Conservation (phyloP, 139 green algal genomes). For the Nannochloris sp. region DNA sequence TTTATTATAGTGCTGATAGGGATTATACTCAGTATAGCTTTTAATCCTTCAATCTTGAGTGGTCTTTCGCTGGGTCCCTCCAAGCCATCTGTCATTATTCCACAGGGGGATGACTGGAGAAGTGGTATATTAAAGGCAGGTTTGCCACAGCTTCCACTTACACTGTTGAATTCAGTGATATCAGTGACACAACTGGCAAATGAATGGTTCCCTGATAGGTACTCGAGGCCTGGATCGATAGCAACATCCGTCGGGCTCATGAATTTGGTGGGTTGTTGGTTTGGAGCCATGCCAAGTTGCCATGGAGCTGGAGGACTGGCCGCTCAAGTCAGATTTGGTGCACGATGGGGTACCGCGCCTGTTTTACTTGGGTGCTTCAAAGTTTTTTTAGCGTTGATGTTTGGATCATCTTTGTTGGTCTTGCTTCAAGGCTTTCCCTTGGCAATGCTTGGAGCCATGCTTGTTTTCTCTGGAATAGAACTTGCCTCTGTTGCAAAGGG, state of each 20-base stretch:
- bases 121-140: slow-evolving; percentile 20
- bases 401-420: slow-evolving; percentile 48
- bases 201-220: slow-evolving; percentile 45
- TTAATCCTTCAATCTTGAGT: slow-evolving; percentile 20
- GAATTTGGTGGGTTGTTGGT: slow-evolving; percentile 63
- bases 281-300: slow-evolving; percentile 69
- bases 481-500: slow-evolving; percentile 32
- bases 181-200: slow-evolving; percentile 55
- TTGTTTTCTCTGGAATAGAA: slow-evolving; percentile 50
- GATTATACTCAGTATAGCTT: slow-evolving; percentile 36
- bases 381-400: slow-evolving; percentile 47
- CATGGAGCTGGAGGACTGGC: slow-evolving; percentile 68
- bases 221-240: slow-evolving; percentile 24
- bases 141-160: slow-evolving; percentile 47
- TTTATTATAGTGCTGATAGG: slow-evolving; percentile 56
- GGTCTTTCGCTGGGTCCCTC: slow-evolving; percentile 39
- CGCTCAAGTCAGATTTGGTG: slow-evolving; percentile 69
- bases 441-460: slow-evolving; percentile 48
- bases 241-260: slow-evolving; percentile 54
- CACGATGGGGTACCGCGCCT: slow-evolving; percentile 44
- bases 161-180: slow-evolving; percentile 69
- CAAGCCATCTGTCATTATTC: slow-evolving; percentile 8
- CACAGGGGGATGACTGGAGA: slow-evolving; percentile 20
- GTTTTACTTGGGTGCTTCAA: slow-evolving; percentile 64
- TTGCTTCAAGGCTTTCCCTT: slow-evolving; percentile 52